Conservation (phyloP, 192 early-diverging fungal genomes). For the Linnemannia exigua region DNA sequence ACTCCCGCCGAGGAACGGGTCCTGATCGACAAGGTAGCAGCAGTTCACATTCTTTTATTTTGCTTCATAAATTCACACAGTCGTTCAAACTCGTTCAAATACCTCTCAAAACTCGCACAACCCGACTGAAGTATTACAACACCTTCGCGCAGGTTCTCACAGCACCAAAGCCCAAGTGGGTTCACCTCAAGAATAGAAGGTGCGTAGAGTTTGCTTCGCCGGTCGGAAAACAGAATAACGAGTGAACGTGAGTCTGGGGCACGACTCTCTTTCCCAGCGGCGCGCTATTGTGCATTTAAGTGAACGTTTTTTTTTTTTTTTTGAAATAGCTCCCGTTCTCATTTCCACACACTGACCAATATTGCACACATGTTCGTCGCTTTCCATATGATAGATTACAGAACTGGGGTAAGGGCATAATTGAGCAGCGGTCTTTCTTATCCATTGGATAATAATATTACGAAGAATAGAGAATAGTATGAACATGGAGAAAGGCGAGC, state of each 20-base stretch:
- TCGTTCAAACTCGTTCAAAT: no score
- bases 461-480: not conserved
- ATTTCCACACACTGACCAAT: not conserved
- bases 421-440: not conserved
- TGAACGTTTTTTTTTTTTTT: not conserved
- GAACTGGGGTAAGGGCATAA: conserved; percentile 60
- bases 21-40: conserved; percentile 51
- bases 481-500: not conserved
- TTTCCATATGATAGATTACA: conserved; percentile 57
- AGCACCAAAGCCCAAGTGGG: conserved; percentile 66
- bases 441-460: no score
- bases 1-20: conserved; percentile 43
- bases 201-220: conserved; percentile 1
- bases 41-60: not conserved
- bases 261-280: not conserved
- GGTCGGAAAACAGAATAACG: not conserved
- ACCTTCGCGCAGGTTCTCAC: conserved; percentile 46
- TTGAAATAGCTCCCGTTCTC: not conserved
- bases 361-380: not conserved
- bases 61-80: not conserved
- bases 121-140: no score
- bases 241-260: not conserved
- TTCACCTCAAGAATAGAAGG: conserved; percentile 64
- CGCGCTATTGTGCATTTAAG: not conserved
- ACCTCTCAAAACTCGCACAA: no score